phyloP scores from a whole-genome alignment of 495 filamentous ascomycete genomes.

The Penicillium simplicissimum region DNA sequence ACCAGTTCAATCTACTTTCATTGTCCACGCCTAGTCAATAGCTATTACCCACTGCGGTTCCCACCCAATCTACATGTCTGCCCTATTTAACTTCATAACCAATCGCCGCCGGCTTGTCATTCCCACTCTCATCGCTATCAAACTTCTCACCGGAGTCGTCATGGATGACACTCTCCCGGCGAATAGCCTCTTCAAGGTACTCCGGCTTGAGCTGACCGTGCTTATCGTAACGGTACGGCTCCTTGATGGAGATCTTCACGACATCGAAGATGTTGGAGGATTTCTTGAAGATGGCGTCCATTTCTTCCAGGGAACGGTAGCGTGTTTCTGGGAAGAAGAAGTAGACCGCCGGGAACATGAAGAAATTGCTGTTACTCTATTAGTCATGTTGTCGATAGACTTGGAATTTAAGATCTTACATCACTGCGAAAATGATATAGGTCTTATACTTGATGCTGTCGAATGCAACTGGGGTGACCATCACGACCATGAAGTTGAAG shows the following conservation, averaged over 20 bases:
- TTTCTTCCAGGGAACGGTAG: slow-evolving; percentile 69
- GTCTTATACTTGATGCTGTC: slow-evolving; percentile 63
- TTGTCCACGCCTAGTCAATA: background rate
- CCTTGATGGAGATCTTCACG: slow-evolving; percentile 57
- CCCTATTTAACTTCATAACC: background rate
- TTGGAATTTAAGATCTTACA: slow-evolving; percentile 13
- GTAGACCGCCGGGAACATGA: slow-evolving; percentile 41
- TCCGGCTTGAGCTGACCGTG: slow-evolving; percentile 57
- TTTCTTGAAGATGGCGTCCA: slow-evolving; percentile 73
- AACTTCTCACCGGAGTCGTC: slow-evolving; percentile 22
- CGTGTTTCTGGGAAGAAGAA: slow-evolving; percentile 75
- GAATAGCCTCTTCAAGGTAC: slow-evolving; percentile 30
- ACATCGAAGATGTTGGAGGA: slow-evolving; percentile 52
- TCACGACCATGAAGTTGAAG: slow-evolving; percentile 53
- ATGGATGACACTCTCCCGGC: slow-evolving; percentile 15
- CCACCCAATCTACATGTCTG: background rate
- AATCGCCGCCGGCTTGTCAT: slow-evolving; percentile 3
- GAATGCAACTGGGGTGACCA: slow-evolving; percentile 66
- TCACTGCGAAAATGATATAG: slow-evolving; percentile 63
- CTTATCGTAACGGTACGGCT: slow-evolving; percentile 68
- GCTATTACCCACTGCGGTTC: too few relatives aligned
- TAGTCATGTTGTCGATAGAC: slow-evolving; percentile 5
- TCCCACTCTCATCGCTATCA: slow-evolving; percentile 45
- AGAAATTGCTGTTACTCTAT: slow-evolving; percentile 17
- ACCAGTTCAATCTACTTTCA: background rate